These are phyloP conservation scores for Bipolaris gigantea DNA, from an alignment of 2,329 filamentous ascomycete genomes.

Conservation along the genomic window DNA sequence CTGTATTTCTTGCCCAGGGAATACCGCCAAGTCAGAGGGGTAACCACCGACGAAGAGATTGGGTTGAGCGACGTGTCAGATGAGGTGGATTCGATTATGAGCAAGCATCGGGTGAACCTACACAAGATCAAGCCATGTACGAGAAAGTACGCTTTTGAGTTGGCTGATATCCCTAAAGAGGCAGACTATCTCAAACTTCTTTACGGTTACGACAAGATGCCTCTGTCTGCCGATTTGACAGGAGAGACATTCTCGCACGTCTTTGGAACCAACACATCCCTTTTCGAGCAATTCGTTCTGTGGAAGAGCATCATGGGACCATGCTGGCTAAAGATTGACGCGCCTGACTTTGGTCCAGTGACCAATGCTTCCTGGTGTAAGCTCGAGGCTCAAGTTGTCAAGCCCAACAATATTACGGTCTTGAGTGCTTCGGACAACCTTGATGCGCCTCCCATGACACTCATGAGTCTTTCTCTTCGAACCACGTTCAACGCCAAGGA, in stretches of 20 bases:
- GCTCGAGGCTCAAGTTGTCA: constrained; percentile 79
- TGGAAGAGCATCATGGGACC: constrained; percentile 99
- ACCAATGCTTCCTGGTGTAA: constrained; percentile 98
- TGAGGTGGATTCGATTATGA: constrained; percentile 88
- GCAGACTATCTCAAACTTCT: constrained; percentile 92
- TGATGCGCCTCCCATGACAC: constrained; percentile 81
- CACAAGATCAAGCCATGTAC: constrained; percentile 91
- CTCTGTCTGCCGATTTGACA: constrained; percentile 67
- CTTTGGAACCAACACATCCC: constrained; percentile 87
- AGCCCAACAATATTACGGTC: constrained; percentile 74
- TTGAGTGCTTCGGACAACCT: constrained; percentile 77
- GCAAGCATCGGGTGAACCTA: constrained; percentile 78
- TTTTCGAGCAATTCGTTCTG: constrained; percentile 97
- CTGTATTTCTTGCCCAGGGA: constrained; percentile 89
- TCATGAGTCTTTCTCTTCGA: constrained; percentile 93
- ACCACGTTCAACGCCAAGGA: constrained; percentile 87
- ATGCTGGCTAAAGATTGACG: constrained; percentile 91
- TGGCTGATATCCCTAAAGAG: constrained; percentile 83
- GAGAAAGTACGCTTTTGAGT: constrained; percentile 93
- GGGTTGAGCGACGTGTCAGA: constrained; percentile 87
- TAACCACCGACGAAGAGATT: constrained; percentile 74
- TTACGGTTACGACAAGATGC: constrained; percentile 86
- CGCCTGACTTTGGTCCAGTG: constrained; percentile 78
- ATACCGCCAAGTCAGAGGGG: constrained; percentile 59
- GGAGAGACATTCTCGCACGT: constrained; percentile 93